Evolutionary conservation across 192 early-diverging fungal genomes (phyloP).

Genomic region (Umbelopsis sp.): DNA sequence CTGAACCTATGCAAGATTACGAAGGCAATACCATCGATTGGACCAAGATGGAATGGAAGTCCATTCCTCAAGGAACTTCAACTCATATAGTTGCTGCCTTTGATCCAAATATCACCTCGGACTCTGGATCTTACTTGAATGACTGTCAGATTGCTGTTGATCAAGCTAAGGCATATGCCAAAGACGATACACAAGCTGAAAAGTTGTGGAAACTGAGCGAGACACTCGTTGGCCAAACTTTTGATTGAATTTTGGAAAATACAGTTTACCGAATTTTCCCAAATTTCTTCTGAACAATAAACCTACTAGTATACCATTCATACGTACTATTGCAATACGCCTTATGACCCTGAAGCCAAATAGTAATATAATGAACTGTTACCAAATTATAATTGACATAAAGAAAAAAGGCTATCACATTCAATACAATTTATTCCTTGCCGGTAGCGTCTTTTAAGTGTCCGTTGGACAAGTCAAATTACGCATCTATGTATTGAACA

Average conservation of each 20-base stretch:
- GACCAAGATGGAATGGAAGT: not conserved
- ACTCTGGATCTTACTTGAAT: not conserved
- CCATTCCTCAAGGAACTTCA: not conserved
- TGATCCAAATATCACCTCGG: not conserved
- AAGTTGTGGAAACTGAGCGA: constrained; percentile 4
- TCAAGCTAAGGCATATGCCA: not conserved
- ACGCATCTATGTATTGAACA: too few relatives aligned
- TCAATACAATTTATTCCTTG: too few relatives aligned
- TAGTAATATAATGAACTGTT: too few relatives aligned
- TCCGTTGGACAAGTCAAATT: too few relatives aligned
- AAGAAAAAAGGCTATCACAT: too few relatives aligned
- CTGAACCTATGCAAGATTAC: not conserved
- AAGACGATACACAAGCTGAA: not conserved
- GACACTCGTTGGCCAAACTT: not conserved
- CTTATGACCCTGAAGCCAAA: too few relatives aligned
- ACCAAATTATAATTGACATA: too few relatives aligned
- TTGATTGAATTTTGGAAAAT: not conserved
- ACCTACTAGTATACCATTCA: too few relatives aligned
- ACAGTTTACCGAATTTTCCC: not conserved
- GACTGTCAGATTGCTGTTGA: not conserved
- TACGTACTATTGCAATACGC: too few relatives aligned
- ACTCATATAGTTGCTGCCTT: constrained; percentile 6
- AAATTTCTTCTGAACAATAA: too few relatives aligned
- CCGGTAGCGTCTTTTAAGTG: too few relatives aligned
- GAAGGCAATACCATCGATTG: not conserved